Percentiles rank a stretch among this genome's conserved stretches.
Evolutionary conservation across 176 grass and related monocot genomes (phyloP).

Genomic region (Avena eriantha): DNA sequence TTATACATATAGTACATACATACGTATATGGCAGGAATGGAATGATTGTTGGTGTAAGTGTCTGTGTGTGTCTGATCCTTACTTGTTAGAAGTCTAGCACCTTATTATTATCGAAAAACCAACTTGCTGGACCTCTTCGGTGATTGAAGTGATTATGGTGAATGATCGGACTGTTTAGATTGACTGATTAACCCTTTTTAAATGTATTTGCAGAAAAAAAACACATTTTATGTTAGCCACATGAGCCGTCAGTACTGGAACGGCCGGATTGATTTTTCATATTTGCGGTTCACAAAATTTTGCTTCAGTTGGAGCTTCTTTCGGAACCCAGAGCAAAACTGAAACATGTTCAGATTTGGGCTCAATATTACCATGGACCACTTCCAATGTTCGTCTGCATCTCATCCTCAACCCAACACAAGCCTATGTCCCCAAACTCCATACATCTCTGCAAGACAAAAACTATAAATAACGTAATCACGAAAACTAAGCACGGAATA

Average conservation of each 20-base stretch:
- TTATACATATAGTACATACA: constrained; percentile 10
- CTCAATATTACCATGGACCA: neutral
- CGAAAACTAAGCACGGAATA: no score
- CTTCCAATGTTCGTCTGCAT: neutral
- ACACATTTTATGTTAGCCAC: neutral
- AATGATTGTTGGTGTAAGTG: neutral
- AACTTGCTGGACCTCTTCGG: neutral
- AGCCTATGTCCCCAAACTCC: neutral
- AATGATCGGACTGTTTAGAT: neutral
- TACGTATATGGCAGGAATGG: constrained; percentile 32
- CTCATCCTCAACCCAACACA: neutral
- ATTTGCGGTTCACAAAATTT: neutral
- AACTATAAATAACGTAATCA: neutral
- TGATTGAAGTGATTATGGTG: neutral
- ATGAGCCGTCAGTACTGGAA: neutral
- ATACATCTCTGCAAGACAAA: neutral
- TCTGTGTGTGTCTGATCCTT: no score
- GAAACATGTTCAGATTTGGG: neutral
- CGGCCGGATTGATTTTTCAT: neutral
- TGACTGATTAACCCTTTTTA: neutral
- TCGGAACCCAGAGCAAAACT: neutral
- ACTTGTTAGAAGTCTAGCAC: neutral
- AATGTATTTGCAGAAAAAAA: neutral
- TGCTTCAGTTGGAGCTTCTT: neutral
- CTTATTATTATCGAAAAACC: no score